Evolutionary conservation across 495 filamentous ascomycete species (phyloP).

Genomic region (Astrothelium macrocarpum): DNA sequence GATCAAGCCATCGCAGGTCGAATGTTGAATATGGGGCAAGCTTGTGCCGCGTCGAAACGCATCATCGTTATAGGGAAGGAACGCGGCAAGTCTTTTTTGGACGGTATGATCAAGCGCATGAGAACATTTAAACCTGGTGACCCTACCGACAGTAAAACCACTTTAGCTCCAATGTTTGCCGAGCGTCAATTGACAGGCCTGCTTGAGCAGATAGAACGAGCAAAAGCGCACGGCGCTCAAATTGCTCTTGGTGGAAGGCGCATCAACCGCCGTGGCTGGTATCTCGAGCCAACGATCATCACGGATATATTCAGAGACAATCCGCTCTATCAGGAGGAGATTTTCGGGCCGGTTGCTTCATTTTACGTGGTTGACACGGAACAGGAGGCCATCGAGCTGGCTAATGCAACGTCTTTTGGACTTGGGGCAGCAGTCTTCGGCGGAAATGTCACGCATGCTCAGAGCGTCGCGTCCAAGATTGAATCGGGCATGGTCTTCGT

Average conservation of each 20-base stretch:
- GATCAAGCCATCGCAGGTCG: conserved; percentile 12
- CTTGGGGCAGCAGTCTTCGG: not conserved
- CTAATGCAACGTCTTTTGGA: conserved; percentile 2
- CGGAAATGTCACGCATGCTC: not conserved
- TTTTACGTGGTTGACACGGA: conserved; percentile 4
- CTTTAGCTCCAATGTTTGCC: not conserved
- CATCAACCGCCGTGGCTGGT: not conserved
- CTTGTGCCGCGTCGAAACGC: conserved; percentile 22
- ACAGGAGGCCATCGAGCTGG: conserved; percentile 6
- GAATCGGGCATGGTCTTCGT: conserved; percentile 3
- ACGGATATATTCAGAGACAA: conserved; percentile 9
- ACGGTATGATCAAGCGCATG: not conserved
- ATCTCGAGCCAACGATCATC: conserved; percentile 11
- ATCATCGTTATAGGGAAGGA: conserved; percentile 15
- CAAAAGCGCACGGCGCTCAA: conserved; percentile 10
- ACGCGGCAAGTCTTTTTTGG: not conserved
- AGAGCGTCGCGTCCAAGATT: not conserved
- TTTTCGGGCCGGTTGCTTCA: conserved; percentile 1
- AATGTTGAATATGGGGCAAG: conserved; percentile 19
- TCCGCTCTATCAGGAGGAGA: not conserved
- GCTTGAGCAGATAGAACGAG: conserved; percentile 8
- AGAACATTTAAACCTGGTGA: not conserved
- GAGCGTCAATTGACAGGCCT: not conserved
- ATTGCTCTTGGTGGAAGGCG: conserved; percentile 13
- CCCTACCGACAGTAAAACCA: not conserved